A percentile compares a stretch with the other conserved stretches of the same genome.
These are phyloP conservation scores for Bombardia bombarda DNA, from an alignment of 495 filamentous ascomycete species.

Conservation along the genomic window DNA sequence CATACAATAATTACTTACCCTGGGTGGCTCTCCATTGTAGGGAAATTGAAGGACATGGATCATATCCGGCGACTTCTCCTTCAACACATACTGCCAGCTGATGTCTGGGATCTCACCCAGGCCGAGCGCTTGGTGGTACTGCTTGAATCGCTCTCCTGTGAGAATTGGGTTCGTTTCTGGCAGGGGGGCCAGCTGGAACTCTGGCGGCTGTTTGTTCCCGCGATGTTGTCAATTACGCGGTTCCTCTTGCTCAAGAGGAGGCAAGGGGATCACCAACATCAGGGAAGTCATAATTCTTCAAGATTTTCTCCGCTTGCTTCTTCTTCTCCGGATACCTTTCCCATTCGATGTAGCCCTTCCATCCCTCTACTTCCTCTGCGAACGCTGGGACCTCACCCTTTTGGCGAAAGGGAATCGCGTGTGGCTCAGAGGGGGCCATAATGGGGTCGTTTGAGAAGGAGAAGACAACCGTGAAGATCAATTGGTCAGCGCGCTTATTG, in stretches of 20 bases:
- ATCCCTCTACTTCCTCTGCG: constrained; percentile 14
- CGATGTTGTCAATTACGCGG: too few species aligned
- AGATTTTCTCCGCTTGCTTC: constrained; percentile 44
- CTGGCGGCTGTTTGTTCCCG: constrained; percentile 37
- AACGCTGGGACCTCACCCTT: constrained; percentile 14
- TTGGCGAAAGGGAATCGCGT: constrained; percentile 12
- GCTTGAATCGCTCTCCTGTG: constrained; percentile 53
- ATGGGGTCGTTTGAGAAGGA: too few species aligned
- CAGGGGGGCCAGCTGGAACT: constrained; percentile 52
- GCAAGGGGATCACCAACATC: constrained; percentile 9
- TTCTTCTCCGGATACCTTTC: constrained; percentile 62
- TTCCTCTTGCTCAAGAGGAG: too few species aligned
- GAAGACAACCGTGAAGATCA: too few species aligned
- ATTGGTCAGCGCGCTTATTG: too few species aligned
- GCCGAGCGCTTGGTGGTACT: constrained; percentile 55
- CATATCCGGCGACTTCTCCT: constrained; percentile 60
- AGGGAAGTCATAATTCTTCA: constrained; percentile 49
- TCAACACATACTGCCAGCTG: constrained; percentile 49
- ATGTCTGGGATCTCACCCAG: constrained; percentile 41
- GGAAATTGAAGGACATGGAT: constrained; percentile 62
- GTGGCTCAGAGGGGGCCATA: constrained; percentile 14
- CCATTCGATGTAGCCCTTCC: constrained; percentile 55
- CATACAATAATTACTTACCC: constrained; percentile 1
- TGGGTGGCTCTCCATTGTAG: constrained; percentile 61
- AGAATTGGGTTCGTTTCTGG: constrained; percentile 57